Base-by-base conservation (phyloP, 2,329 filamentous ascomycete genomes). In the Chaetomium globosum region DNA sequence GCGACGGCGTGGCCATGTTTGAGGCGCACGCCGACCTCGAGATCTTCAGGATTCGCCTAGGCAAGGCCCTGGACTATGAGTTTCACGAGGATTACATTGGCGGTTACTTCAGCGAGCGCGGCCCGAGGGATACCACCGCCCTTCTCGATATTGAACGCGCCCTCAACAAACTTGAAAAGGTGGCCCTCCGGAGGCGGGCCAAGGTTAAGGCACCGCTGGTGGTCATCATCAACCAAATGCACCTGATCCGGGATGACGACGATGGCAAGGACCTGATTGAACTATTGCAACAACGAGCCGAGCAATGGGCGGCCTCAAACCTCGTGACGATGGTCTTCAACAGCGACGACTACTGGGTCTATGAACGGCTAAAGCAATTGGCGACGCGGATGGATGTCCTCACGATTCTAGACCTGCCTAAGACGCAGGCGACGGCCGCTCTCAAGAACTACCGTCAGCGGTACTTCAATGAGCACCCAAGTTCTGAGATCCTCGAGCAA, bases 1-100 rank as follows among this genome's bases (percentile, higher is more conserved):
- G 93, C 4, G 90, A 95, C 67, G 92, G 92, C 26, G 89, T 94
- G 53, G 90, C 93, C 70, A 97, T 99, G 92, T 91, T 98, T 73
- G 95, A 99, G 78, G 93, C 94, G 0, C 95, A 99, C 77, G 90
- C 93, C 5, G 93, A 99, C 76, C 85, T 93, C 1, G 95, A 99
- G 74, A 96, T 99, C 65, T 96, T 99, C 76, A 90, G 95, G 21
- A 90, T 97, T 52, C 86, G 95, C 4, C 84, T 99, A 3, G 95
- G 95, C 30, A 97, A 97, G 75, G 92, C 93, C 1, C 82, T 99
- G 49, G 93, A 99, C 76, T 99, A 93, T 75, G 95, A 99, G 75
- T 99, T 91, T 73, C 92, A 98, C 74, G 95, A 98, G 79, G 95
- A 99, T 80, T 97, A 96, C 74, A 97, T 99, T 68, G 95, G 95